Percentiles rank a stretch among this genome's conserved stretches.
Evolutionary conservation across 2,329 filamentous ascomycete species (phyloP).

Genomic region (Orbilia oligospora): DNA sequence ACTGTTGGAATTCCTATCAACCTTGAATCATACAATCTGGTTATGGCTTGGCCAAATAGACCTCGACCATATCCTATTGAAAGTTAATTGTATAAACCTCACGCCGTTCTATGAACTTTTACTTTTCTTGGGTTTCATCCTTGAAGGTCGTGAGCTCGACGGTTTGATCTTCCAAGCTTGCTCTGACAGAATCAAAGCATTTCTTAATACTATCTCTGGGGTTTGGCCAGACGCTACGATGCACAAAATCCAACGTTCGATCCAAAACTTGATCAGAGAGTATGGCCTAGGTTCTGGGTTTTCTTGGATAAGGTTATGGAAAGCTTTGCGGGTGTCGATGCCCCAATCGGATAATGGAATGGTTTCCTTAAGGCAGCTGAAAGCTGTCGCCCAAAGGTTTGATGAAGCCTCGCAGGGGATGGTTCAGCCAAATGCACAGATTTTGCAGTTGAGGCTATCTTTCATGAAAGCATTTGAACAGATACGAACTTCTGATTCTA

Average conservation of each 20-base stretch:
- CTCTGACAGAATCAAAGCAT: slow-evolving; percentile 37
- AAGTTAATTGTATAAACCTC: background rate
- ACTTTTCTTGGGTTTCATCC: slow-evolving; percentile 38
- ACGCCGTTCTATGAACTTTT: slow-evolving; percentile 42
- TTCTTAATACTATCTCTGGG: slow-evolving; percentile 20
- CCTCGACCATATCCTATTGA: background rate
- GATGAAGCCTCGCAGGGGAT: slow-evolving; percentile 37
- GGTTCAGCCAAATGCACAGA: slow-evolving; percentile 31
- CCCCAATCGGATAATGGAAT: slow-evolving; percentile 55
- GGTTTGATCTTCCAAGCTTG: slow-evolving; percentile 55
- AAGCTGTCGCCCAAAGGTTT: slow-evolving; percentile 36
- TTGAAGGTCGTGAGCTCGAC: slow-evolving; percentile 24
- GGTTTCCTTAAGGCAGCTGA: slow-evolving; percentile 34
- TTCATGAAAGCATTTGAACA: slow-evolving; percentile 49
- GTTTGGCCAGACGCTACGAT: slow-evolving; percentile 37
- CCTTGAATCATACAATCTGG: slow-evolving; percentile 47
- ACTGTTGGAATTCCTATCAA: slow-evolving; percentile 42
- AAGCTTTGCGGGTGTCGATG: slow-evolving; percentile 27
- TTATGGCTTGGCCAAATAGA: slow-evolving; percentile 32
- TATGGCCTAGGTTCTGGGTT: slow-evolving; percentile 55
- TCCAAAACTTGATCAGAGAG: slow-evolving; percentile 36
- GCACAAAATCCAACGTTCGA: slow-evolving; percentile 25
- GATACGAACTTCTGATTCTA: slow-evolving; percentile 22
- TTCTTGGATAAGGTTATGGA: slow-evolving; percentile 56
- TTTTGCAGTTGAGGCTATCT: slow-evolving; percentile 41